phyloP scores from a whole-genome alignment of 495 filamentous ascomycete species.

The Filosporella fistucella region DNA sequence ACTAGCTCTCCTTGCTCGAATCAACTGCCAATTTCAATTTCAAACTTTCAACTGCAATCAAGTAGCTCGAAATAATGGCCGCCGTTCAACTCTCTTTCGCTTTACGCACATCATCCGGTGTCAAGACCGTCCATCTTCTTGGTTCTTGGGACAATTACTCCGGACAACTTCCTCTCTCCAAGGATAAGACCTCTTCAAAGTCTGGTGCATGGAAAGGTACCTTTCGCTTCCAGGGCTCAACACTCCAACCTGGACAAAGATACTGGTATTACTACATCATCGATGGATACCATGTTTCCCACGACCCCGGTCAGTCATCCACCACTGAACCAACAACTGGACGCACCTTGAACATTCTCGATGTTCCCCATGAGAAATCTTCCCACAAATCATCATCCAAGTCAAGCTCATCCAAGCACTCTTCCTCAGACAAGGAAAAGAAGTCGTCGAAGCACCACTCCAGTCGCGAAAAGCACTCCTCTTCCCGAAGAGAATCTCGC shows the following conservation, averaged over 20 bases:
- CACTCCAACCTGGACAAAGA: constrained; percentile 76
- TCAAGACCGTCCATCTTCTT: constrained; percentile 96
- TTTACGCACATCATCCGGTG: constrained; percentile 91
- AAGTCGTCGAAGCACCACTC: constrained; percentile 22
- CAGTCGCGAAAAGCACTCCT: constrained; percentile 22
- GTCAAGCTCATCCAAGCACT: constrained; percentile 38
- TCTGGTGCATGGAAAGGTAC: constrained; percentile 87
- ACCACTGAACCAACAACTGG: constrained; percentile 96
- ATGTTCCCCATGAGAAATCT: constrained; percentile 45
- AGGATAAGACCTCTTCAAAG: constrained; percentile 74
- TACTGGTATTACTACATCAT: constrained; percentile 99
- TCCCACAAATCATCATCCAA: constrained; percentile 44
- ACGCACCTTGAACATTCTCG: constrained; percentile 81
- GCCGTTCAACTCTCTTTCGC: constrained; percentile 81
- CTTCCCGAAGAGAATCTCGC: constrained; percentile 31
- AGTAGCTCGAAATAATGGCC: constrained; percentile 62
- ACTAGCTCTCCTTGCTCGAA: constrained; percentile 29
- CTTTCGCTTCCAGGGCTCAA: constrained; percentile 86
- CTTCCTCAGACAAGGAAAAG: constrained; percentile 25
- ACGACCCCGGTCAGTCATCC: constrained; percentile 86
- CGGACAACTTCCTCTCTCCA: constrained; percentile 86
- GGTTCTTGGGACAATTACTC: constrained; percentile 98
- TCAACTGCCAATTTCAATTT: constrained; percentile 13
- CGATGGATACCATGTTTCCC: constrained; percentile 97
- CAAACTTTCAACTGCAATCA: constrained; percentile 30